Evolutionary conservation across 352 stramenopile genomes (phyloP), one percentile per base, ranked within the genome.

Genomic region (Phytophthora citrophthora): DNA sequence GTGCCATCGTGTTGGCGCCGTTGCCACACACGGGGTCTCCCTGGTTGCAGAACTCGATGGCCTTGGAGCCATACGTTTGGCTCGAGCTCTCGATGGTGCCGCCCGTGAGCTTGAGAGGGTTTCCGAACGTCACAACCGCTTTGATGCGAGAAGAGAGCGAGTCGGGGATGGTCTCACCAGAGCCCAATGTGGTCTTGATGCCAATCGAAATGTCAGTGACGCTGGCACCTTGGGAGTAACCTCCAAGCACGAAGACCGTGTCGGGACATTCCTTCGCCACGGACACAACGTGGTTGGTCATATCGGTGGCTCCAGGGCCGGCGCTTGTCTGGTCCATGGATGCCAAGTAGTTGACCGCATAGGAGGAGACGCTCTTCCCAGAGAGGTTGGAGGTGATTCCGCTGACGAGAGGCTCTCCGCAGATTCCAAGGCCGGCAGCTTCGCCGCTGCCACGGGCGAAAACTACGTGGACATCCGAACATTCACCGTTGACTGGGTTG

Each of bases 171-270:
- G 36, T 41, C 13, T 66, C 18, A 15, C 68, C 63, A 4, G 45
- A 47, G 13, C 68, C 68, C 9, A 76, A 46, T 10, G 29, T 59
- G 12, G 68, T 73, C 32, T 41, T 36, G 54, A 77, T 73, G 12
- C 70, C 70, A 36, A 77, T 63, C 0, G 70, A 34, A 18, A 77
- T 77, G 38, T 72, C 70, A 2, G 64, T 74, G 43, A 74, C 59
- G 9, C 65, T 78, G 5, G 51, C 69, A 8, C 68, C 66, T 46
- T 80, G 72, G 5, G 72, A 80, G 47, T 80, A 77, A 8, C 64
- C 64, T 5, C 59, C 59, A 3, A 76, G 50, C 40, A 72, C 56
- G 53, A 77, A 77, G 5, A 70, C 55, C 0, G 69, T 68, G 63
- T 73, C 63, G 0, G 72, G 64, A 41, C 72, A 80, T 34, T 74